Base-by-base conservation (phyloP, 495 filamentous ascomycete genomes). In the Aspergillus mulundensis region DNA sequence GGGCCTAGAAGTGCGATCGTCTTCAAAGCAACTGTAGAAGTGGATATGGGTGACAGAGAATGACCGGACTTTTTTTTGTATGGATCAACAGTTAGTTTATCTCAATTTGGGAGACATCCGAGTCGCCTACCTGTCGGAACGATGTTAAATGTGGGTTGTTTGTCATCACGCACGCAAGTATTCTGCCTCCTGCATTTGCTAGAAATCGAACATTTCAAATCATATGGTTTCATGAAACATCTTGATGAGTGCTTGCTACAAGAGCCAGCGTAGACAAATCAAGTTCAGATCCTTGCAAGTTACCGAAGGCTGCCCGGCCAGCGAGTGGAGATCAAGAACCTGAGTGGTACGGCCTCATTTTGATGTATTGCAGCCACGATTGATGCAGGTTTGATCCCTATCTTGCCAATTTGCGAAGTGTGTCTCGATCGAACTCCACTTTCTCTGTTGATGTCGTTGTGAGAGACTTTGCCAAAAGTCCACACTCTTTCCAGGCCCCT, bases 241-340 rank as follows among this genome's bases (percentile, higher is more conserved):
- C 28, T 50, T 46, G 19, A 38, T 15, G 24, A 20, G 23, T n/a
- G 23, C 54, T 24, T 38, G 14, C 40, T 36, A 25, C n/a, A 48
- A 21, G n/a, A 57, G 50, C 24, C 38, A 47, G 23, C 45, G 25
- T 32, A 44, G 54, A 50, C 38, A 44, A 36, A 41, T 36, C 39
- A 12, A 42, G 42, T 43, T 50, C 32, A 20, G 15, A 42, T 45
- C 54, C 46, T 50, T 57, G 54, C 30, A 50, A 44, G 54, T 48
- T 21, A 19, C 54, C 19, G 54, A 40, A 8, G 43, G 38, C 46
- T 24, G 14, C 24, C 28, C 48, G 34, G 36, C 53, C 53, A 56
- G 36, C 36, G 50, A 53, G 50, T 42, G 38, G 19, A 57, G 36
- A 30, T 50, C 28, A 23, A 41, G 40, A 44, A 32, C 36, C 10